A percentile compares a stretch with the other conserved stretches of the same genome.
phyloP scores from a whole-genome alignment of 1,139 yeast species.

The Protomyces arabidopsidicola region DNA sequence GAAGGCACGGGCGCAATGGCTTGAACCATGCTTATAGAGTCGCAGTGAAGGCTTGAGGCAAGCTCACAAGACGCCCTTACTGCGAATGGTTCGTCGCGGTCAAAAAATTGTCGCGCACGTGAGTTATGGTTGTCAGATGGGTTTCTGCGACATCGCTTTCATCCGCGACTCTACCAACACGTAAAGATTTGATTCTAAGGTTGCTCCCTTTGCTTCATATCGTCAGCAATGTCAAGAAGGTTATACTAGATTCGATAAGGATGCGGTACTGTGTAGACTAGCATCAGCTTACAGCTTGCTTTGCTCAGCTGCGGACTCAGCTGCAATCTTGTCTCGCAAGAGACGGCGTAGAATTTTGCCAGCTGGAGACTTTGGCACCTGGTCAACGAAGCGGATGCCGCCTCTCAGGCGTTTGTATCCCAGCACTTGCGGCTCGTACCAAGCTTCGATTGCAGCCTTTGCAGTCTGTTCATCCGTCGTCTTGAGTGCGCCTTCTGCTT shows the following conservation, averaged over 20 bases:
- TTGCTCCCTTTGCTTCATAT: no score
- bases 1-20: conserved; percentile 26
- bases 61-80: neutral
- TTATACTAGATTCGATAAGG: no score
- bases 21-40: conserved; percentile 9
- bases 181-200: no score
- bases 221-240: no score
- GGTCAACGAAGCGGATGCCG: conserved; percentile 40
- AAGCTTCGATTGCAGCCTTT: conserved; percentile 37
- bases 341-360: conserved; percentile 43
- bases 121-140: no score
- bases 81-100: neutral
- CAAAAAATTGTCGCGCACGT: neutral
- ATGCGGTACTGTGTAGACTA: no score
- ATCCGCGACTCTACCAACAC: no score
- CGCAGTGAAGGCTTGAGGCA: no score
- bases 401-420: conserved; percentile 43
- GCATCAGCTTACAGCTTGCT: no score
- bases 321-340: conserved; percentile 33
- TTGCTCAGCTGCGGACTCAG: neutral
- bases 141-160: no score
- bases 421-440: conserved; percentile 38
- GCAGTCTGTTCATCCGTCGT: conserved; percentile 34
- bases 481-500: conserved; percentile 29
- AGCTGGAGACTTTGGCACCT: conserved; percentile 41